These are phyloP conservation scores for Jackrogersella minutella DNA, from an alignment of 495 filamentous ascomycete species.

Conservation along the genomic window DNA sequence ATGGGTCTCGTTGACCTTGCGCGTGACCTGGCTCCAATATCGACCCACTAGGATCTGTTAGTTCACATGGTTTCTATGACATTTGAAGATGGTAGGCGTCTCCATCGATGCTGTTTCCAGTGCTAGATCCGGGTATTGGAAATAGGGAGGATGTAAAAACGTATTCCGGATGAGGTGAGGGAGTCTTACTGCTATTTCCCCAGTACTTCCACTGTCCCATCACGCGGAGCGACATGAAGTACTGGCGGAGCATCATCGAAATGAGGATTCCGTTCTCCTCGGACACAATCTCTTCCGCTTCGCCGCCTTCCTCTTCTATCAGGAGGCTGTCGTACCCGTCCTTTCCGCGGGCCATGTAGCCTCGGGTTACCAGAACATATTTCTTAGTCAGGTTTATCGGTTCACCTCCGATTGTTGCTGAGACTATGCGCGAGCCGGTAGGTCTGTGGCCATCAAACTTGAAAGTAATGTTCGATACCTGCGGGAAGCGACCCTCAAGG, in stretches of 20 bases:
- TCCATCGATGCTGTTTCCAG: background rate
- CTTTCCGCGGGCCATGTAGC: conserved; percentile 87
- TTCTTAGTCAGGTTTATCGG: conserved; percentile 65
- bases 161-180: background rate
- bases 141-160: background rate
- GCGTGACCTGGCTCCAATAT: conserved; percentile 70
- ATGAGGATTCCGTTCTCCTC: conserved; percentile 89
- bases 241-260: conserved; percentile 83
- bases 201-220: conserved; percentile 77
- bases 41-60: conserved; percentile 52
- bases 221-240: conserved; percentile 84
- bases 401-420: conserved; percentile 64
- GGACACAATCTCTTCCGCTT: conserved; percentile 76
- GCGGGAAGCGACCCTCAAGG: conserved; percentile 80
- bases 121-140: background rate
- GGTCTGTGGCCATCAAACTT: conserved; percentile 69
- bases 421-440: conserved; percentile 67
- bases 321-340: conserved; percentile 82
- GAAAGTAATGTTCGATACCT: conserved; percentile 83
- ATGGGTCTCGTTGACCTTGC: conserved; percentile 56
- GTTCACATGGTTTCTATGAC: background rate
- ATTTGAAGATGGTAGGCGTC: background rate
- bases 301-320: conserved; percentile 71
- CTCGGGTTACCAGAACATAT: conserved; percentile 78
- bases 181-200: conserved; percentile 52